Base-by-base conservation (phyloP, 1,284 basidiomycete genomes). In the Bjerkandera adusta region DNA sequence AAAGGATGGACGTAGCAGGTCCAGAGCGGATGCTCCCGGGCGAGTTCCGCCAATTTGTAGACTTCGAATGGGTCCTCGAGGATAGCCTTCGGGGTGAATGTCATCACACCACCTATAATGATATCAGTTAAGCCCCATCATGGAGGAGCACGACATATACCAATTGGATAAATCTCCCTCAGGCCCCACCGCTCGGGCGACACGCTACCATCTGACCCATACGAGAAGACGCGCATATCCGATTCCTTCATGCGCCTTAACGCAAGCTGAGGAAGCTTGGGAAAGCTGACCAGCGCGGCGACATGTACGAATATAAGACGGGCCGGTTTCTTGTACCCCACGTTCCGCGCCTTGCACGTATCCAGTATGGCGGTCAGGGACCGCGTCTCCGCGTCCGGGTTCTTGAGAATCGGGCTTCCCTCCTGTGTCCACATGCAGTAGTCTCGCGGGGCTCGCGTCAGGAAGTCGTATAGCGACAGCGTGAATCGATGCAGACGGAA, bases 1-100 rank as follows among this genome's bases (percentile, higher is more conserved):
- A 72, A 71, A 11, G 84, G 84, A 6, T 79, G 57, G 26, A 89
- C 64, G 56, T 83, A 87, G 39, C 75, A 76, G 12, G 67, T 65
- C 85, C 85, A 89, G 11, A 83, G 57, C 24, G 80, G 81, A 58
- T 88, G 85, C 27, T 73, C 67, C 47, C 70, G 62, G 7, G 83
- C 61, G 52, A 75, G 67, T 24, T 59, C 63, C 30, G 88, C 76
- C 18, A 72, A 62, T 16, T 72, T 57, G 41, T 68, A 60, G 4
- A 76, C 62, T 11, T 67, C 71, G 33, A 68, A 43, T 3, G 76
- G 74, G 55, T 83, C 68, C 32, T 76, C 71, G 6, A 70, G 51
- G 41, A 88, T 68, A n/a, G 76, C 80, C 42, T 65, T 64, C 2
- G 83, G 70, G 10, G 80, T 82, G 49, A 89, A 83, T 1, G 83